Evolutionary conservation across 2,329 filamentous ascomycete species (phyloP).

Genomic region (Penicillium palitans): DNA sequence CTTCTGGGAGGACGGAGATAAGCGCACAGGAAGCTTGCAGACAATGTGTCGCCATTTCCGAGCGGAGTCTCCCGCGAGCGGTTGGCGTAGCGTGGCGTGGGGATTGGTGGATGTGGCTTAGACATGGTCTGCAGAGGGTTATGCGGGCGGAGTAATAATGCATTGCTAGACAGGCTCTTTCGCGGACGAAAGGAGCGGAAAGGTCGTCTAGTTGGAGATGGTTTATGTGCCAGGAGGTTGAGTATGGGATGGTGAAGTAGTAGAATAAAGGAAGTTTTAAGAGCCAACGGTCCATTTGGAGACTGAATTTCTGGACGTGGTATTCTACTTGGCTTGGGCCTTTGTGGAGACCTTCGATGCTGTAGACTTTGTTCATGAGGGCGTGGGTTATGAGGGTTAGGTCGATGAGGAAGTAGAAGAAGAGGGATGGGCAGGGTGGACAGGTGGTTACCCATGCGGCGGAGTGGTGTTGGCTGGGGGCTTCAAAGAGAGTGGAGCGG

Average conservation of each 20-base stretch:
- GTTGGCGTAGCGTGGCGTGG: background rate
- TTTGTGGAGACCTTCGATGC: conserved; percentile 38
- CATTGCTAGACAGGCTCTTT: conserved; percentile 42
- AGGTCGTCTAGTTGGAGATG: conserved; percentile 15
- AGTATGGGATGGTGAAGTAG: conserved; percentile 34
- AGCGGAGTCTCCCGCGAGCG: conserved; percentile 13
- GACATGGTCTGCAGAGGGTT: conserved; percentile 45
- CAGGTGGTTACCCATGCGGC: conserved; percentile 25
- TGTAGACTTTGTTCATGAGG: conserved; percentile 42
- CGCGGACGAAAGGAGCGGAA: conserved; percentile 25
- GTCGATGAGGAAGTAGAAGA: conserved; percentile 42
- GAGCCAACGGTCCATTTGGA: conserved; percentile 39
- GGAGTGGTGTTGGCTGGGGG: conserved; percentile 6
- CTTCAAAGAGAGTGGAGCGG: conserved; percentile 33
- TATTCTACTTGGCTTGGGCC: conserved; percentile 34
- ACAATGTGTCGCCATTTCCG: conserved; percentile 36
- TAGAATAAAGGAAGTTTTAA: conserved; percentile 35
- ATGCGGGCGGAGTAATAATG: conserved; percentile 44
- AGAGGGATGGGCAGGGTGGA: conserved; percentile 35
- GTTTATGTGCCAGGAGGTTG: conserved; percentile 24
- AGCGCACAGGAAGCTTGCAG: conserved; percentile 41
- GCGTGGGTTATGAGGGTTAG: conserved; percentile 39
- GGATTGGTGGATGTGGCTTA: conserved; percentile 34
- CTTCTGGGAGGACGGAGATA: conserved; percentile 41
- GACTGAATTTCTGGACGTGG: conserved; percentile 34